Percentiles rank a stretch among this genome's conserved stretches.
These are phyloP conservation scores for Mucor circinelloides DNA, from an alignment of 371 early-diverging fungal genomes.

Conservation along the genomic window DNA sequence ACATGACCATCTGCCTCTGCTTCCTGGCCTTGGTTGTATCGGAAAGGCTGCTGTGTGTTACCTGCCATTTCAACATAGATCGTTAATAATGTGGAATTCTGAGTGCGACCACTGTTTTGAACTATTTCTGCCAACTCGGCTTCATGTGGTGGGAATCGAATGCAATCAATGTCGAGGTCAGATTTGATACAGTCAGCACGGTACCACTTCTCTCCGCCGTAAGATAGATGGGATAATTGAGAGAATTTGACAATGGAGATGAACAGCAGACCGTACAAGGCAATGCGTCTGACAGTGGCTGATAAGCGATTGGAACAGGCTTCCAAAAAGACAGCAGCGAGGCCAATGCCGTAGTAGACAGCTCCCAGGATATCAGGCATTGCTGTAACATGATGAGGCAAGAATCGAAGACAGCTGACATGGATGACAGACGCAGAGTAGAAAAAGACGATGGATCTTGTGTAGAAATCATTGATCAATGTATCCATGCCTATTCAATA, in stretches of 20 bases:
- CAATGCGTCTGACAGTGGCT: background rate
- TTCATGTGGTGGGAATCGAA: constrained; percentile 19
- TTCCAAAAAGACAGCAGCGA: constrained; percentile 26
- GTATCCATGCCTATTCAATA: constrained; percentile 6
- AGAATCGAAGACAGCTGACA: constrained; percentile 8
- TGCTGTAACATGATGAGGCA: constrained; percentile 5
- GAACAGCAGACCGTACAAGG: constrained; percentile 4
- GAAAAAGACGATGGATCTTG: constrained; percentile 26
- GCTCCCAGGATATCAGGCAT: constrained; percentile 36
- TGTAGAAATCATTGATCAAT: constrained; percentile 21
- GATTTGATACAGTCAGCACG: constrained; percentile 11
- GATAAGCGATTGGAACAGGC: constrained; percentile 19
- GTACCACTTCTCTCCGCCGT: constrained; percentile 17
- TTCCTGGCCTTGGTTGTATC: constrained; percentile 34
- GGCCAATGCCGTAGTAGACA: constrained; percentile 24
- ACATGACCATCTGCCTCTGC: constrained; percentile 24
- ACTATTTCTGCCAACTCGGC: background rate
- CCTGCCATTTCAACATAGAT: constrained; percentile 28
- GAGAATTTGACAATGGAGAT: constrained; percentile 7
- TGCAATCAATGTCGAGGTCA: constrained; percentile 19
- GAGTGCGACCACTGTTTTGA: constrained; percentile 5
- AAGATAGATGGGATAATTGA: constrained; percentile 16
- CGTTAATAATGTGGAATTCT: constrained; percentile 4
- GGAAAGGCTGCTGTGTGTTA: constrained; percentile 15
- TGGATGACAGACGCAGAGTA: constrained; percentile 21